A percentile compares a stretch with the other conserved stretches of the same genome.
Conservation (phyloP, 2,329 filamentous ascomycete species). For the Colletotrichum nymphaeae region DNA sequence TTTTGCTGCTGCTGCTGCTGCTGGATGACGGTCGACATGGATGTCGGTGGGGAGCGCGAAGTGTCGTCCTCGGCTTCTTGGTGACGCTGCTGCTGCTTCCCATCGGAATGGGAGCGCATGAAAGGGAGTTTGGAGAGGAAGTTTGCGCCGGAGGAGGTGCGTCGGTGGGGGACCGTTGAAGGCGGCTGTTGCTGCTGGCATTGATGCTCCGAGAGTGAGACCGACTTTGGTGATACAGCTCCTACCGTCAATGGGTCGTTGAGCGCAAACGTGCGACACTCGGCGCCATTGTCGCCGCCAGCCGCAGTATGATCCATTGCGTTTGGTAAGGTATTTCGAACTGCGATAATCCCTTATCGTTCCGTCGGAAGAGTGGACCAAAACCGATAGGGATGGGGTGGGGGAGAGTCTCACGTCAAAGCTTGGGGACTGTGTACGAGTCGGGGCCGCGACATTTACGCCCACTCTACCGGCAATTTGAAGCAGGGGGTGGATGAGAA, state of each 20-base stretch:
- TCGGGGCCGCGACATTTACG: not conserved
- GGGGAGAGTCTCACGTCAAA: slow-evolving; percentile 1
- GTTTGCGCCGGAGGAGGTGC: slow-evolving; percentile 69
- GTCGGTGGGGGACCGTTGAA: slow-evolving; percentile 40
- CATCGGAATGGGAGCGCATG: slow-evolving; percentile 60
- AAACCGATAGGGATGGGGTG: slow-evolving; percentile 13
- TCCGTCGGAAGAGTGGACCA: slow-evolving; percentile 10
- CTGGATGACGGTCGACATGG: slow-evolving; percentile 48
- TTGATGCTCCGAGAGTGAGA: not conserved
- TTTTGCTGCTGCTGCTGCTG: slow-evolving; percentile 55
- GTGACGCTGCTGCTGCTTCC: slow-evolving; percentile 37
- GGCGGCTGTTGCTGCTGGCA: not conserved
- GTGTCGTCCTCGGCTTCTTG: slow-evolving; percentile 48
- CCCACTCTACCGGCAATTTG: not conserved
- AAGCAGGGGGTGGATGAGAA: not conserved
- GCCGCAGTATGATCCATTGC: slow-evolving; percentile 14
- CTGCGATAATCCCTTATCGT: slow-evolving; percentile 29
- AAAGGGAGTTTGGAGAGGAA: slow-evolving; percentile 79
- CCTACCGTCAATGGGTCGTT: not conserved
- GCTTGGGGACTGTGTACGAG: slow-evolving; percentile 5
- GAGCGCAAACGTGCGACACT: not conserved
- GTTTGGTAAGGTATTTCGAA: not conserved
- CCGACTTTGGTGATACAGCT: not conserved
- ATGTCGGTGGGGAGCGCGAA: slow-evolving; percentile 38
- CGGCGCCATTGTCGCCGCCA: not conserved